Base-by-base conservation (phyloP, 1,284 basidiomycete genomes). In the Xerocomus amazonicus region DNA sequence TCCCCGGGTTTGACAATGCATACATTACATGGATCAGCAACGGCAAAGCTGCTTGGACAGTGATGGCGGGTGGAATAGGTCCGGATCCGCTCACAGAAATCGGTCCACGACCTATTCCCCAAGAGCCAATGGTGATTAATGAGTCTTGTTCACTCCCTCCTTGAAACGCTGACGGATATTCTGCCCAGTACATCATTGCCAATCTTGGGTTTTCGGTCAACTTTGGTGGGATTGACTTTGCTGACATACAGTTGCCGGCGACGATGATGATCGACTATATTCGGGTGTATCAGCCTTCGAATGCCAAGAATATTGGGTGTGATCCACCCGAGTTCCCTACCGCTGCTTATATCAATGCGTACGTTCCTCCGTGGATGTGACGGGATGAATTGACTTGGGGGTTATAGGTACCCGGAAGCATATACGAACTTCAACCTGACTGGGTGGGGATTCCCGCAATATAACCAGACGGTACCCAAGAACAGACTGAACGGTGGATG, bases 11-110 rank as follows among this genome's bases (percentile, higher is more conserved):
- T 28, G 63, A 70, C 44, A 68, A 73, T 27, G 74, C 70, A 3
- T 78, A 76, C 57, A 70, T 80, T 28, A 73, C 73, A n/a, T 81
- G 80, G 80, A 62, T 70, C 52, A 67, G 64, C 45, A 61, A 71
- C 29, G 70, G 66, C 49, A 65, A 70, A 50, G 62, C 65, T 10
- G 70, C 68, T 33, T 81, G 78, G 78, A 79, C 73, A 9, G 61
- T 79, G 54, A 63, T 62, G 19, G 68, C 70, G 4, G 61, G 57
- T 12, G 72, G 72, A 8, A 39, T 80, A 14, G 70, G 56, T 3
- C 52, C 72, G 5, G 73, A 81, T 57, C 47, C 45, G 55, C 68
- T 43, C 55, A 71, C 51, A 19, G 69, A 78, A 45, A 75, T 84
- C 17, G 68, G 74, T 1, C 68, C 77, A 41, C 64, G 80, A 38